Evolutionary conservation across 2,329 filamentous ascomycete genomes (phyloP).

Genomic region (Monilinia aucupariae): DNA sequence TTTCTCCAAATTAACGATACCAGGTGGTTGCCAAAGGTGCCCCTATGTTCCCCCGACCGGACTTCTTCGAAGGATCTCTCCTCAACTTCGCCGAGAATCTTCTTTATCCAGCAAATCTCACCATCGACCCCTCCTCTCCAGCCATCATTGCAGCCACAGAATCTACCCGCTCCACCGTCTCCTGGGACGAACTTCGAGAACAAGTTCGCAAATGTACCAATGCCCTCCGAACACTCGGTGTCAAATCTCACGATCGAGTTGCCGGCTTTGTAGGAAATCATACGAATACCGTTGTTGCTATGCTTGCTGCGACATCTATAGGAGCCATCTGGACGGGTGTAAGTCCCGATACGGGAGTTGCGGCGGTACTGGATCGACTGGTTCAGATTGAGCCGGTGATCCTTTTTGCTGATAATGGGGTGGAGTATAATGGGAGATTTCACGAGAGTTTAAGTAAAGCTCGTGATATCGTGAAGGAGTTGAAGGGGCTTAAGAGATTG

Average conservation of each 20-base stretch:
- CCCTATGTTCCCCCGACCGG: constrained; percentile 77
- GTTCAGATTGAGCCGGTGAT: constrained; percentile 72
- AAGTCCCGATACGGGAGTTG: constrained; percentile 86
- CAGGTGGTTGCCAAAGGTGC: constrained; percentile 64
- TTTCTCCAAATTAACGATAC: constrained; percentile 1
- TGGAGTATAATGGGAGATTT: constrained; percentile 84
- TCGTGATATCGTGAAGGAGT: constrained; percentile 62
- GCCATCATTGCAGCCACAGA: constrained; percentile 83
- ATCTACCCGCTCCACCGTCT: constrained; percentile 50
- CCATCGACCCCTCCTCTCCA: constrained; percentile 51
- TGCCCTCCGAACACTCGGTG: constrained; percentile 60
- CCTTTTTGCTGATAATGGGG: constrained; percentile 81
- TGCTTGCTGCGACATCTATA: constrained; percentile 75
- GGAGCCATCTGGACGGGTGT: constrained; percentile 92
- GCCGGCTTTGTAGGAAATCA: constrained; percentile 84
- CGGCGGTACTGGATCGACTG: constrained; percentile 82
- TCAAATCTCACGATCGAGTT: constrained; percentile 54
- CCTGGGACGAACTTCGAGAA: constrained; percentile 77
- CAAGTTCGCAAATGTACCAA: constrained; percentile 68
- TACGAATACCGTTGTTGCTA: constrained; percentile 77
- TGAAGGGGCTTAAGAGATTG: constrained; percentile 59
- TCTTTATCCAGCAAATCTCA: constrained; percentile 63
- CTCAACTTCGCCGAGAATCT: constrained; percentile 96
- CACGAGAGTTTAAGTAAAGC: constrained; percentile 79
- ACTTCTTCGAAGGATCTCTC: constrained; percentile 73